These are phyloP conservation scores for Microstegium vimineum DNA, from an alignment of 176 grass and related monocot genomes.

Conservation along the genomic window DNA sequence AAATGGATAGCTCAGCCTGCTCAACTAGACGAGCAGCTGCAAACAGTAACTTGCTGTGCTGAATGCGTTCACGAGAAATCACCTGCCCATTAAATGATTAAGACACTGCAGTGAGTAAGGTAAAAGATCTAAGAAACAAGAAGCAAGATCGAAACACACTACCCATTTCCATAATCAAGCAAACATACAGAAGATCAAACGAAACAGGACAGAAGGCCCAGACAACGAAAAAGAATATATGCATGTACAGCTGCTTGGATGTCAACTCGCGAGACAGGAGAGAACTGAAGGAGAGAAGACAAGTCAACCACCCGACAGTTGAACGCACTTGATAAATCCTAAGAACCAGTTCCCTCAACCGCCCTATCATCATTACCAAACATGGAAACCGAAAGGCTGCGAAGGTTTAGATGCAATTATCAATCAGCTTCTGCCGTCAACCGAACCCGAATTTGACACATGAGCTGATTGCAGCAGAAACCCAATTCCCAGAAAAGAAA, in stretches of 20 bases:
- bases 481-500: not conserved
- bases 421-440: conserved; percentile 6
- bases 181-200: not conserved
- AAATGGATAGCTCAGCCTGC: conserved; percentile 7
- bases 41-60: not conserved
- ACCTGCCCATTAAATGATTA: conserved; percentile 15
- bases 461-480: not conserved
- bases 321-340: conserved; percentile 29
- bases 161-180: not conserved
- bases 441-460: conserved; percentile 10
- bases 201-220: not conserved
- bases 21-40: conserved; percentile 6
- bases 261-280: conserved; percentile 4
- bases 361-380: conserved; percentile 30
- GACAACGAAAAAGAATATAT: not conserved
- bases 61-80: conserved; percentile 1
- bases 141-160: not conserved
- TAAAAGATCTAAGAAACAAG: conserved; percentile 16
- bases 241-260: not conserved
- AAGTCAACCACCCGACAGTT: conserved; percentile 24
- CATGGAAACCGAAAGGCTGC: not conserved
- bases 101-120: conserved; percentile 10
- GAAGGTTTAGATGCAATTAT: conserved; percentile 25
- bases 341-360: conserved; percentile 20
- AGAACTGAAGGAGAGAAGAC: conserved; percentile 9